Percentiles rank a stretch among this genome's conserved stretches.
Conservation (phyloP, 2,329 filamentous ascomycete genomes). For the Hypoxylon sp. region DNA sequence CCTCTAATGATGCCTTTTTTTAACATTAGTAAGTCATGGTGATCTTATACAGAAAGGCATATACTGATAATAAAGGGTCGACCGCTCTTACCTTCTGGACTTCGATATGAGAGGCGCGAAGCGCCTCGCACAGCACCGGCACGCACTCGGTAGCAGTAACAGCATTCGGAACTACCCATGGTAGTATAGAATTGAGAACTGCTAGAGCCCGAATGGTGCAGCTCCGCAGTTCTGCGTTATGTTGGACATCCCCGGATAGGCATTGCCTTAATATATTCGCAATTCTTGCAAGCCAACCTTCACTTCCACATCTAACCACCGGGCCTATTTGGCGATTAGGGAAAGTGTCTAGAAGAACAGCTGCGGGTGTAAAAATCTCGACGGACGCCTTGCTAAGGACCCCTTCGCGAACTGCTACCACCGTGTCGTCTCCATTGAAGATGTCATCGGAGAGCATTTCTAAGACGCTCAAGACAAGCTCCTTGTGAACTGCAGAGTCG, state of each 20-base stretch:
- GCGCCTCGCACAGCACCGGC: constrained; percentile 76
- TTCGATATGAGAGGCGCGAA: constrained; percentile 78
- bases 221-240: constrained; percentile 75
- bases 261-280: constrained; percentile 82
- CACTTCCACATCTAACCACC: constrained; percentile 80
- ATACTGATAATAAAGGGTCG: not conserved
- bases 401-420: constrained; percentile 85
- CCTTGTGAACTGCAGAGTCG: constrained; percentile 77
- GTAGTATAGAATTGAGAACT: constrained; percentile 82
- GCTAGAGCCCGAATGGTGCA: constrained; percentile 84
- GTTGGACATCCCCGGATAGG: constrained; percentile 74
- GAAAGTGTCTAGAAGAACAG: constrained; percentile 81
- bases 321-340: constrained; percentile 78
- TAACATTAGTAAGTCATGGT: constrained; percentile 26
- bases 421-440: constrained; percentile 90
- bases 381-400: constrained; percentile 90
- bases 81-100: constrained; percentile 78
- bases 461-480: constrained; percentile 88
- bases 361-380: constrained; percentile 89
- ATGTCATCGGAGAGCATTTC: constrained; percentile 95
- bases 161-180: constrained; percentile 90
- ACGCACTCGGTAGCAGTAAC: constrained; percentile 80
- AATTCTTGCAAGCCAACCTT: constrained; percentile 89
- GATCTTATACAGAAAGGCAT: not conserved
- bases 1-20: constrained; percentile 83